Percentiles rank a stretch among this genome's conserved stretches.
Conservation (phyloP, 345 rosid genomes). For the thale cress (Arabidopsis thaliana) region TAIR10.1 NC_003076.8:3370501-3371000, state of each 20-base stretch:
- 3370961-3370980: slow-evolving; percentile 39
- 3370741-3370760: slow-evolving; percentile 46
- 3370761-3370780: slow-evolving; percentile 47
- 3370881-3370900: slow-evolving; percentile 43
- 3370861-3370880: slow-evolving; percentile 48
- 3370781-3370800: slow-evolving; percentile 54
- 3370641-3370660: slow-evolving; percentile 26
- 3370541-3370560: slow-evolving; percentile 50
- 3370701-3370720: slow-evolving; percentile 62
- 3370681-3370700: slow-evolving; percentile 36
- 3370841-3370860: slow-evolving; percentile 46
- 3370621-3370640: slow-evolving; percentile 37
- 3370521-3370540: slow-evolving; percentile 24
- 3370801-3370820: slow-evolving; percentile 79
- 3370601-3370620: slow-evolving; percentile 44
- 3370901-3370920: slow-evolving; percentile 46
- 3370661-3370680: slow-evolving; percentile 39
- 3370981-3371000: slow-evolving; percentile 34
- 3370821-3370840: slow-evolving; percentile 54
- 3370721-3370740: slow-evolving; percentile 62
- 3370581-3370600: slow-evolving; percentile 47
- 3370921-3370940: slow-evolving; percentile 45
- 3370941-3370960: slow-evolving; percentile 45
- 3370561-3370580: slow-evolving; percentile 38
- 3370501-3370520: not conserved